Conservation (phyloP, 495 filamentous ascomycete genomes). For the Penicillium waksmanii region DNA sequence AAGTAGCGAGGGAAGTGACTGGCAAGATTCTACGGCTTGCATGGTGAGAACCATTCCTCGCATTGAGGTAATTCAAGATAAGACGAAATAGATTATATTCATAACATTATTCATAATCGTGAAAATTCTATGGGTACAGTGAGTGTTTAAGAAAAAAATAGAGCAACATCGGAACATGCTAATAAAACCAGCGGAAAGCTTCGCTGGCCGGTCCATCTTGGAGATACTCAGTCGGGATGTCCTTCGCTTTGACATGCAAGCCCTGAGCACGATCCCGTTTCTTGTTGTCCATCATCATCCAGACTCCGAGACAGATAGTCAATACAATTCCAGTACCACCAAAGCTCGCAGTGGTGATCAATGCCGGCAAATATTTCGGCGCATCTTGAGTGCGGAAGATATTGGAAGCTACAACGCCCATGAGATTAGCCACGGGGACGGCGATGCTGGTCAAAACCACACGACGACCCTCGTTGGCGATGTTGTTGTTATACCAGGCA, state of each 20-base stretch:
- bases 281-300: slow-evolving; percentile 73
- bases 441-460: slow-evolving; percentile 72
- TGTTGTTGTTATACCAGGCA: slow-evolving; percentile 80
- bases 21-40: too few species aligned
- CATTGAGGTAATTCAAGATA: too few species aligned
- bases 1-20: too few species aligned
- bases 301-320: slow-evolving; percentile 60
- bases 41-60: too few species aligned
- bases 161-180: slow-evolving; percentile 5
- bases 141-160: not conserved
- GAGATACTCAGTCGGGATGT: slow-evolving; percentile 70
- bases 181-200: slow-evolving; percentile 75
- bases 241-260: slow-evolving; percentile 59
- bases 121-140: not conserved
- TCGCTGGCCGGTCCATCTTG: slow-evolving; percentile 65
- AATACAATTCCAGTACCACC: slow-evolving; percentile 65
- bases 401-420: slow-evolving; percentile 75
- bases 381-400: slow-evolving; percentile 73
- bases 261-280: slow-evolving; percentile 65
- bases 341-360: slow-evolving; percentile 74
- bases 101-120: not conserved
- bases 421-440: slow-evolving; percentile 78
- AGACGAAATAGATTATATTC: too few species aligned
- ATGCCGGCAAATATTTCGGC: slow-evolving; percentile 74
- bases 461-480: slow-evolving; percentile 73